phyloP scores from a whole-genome alignment of 768 basidiomycete species.

The Tylopilus sp. region DNA sequence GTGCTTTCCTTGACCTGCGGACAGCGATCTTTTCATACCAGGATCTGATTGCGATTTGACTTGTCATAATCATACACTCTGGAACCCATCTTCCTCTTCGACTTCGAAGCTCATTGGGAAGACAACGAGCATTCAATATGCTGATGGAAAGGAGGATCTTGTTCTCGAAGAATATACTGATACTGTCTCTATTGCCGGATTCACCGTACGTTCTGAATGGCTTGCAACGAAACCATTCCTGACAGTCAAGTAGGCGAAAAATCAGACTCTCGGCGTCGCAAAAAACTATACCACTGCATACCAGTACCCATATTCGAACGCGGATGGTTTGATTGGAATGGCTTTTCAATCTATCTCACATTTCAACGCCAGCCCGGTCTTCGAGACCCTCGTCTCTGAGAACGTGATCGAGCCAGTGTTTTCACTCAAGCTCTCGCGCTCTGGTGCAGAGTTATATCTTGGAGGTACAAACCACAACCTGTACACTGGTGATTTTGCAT shows the following conservation, averaged over 20 bases:
- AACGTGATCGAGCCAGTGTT: slow-evolving; percentile 23
- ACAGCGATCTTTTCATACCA: no score
- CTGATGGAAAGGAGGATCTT: no score
- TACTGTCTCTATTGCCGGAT: slow-evolving; percentile 1
- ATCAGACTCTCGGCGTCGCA: slow-evolving; percentile 13
- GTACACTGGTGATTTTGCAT: slow-evolving; percentile 38
- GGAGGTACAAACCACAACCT: slow-evolving; percentile 40
- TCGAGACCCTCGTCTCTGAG: slow-evolving; percentile 26
- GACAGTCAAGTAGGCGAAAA: slow-evolving; percentile 3
- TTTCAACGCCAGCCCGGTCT: slow-evolving; percentile 24
- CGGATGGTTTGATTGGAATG: slow-evolving; percentile 28
- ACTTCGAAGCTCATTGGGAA: no score
- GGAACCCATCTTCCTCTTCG: no score
- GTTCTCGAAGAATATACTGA: no score
- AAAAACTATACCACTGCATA: not conserved
- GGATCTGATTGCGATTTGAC: no score
- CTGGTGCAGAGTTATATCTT: slow-evolving; percentile 35
- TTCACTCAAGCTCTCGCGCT: slow-evolving; percentile 19
- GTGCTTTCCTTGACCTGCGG: no score
- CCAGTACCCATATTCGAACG: not conserved
- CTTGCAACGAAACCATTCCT: not conserved
- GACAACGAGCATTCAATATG: no score
- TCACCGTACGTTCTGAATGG: not conserved
- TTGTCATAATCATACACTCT: no score
- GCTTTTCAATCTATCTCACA: slow-evolving; percentile 27